Base-by-base conservation (phyloP, 1,284 basidiomycete genomes). In the Ceratobasidium sp. region DNA sequence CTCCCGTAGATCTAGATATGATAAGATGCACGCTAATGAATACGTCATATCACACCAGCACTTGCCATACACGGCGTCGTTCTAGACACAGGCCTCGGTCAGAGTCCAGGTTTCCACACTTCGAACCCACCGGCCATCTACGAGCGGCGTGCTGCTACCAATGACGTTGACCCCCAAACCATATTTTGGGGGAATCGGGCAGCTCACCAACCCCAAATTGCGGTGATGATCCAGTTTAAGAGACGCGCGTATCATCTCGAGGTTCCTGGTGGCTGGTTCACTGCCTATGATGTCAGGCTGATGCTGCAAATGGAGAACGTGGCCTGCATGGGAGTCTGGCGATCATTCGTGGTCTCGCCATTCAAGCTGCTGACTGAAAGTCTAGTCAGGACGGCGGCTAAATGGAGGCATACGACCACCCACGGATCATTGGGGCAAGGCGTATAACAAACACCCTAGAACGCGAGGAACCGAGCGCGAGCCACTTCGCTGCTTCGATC, bases 371-470 rank as follows among this genome's bases (percentile, higher is more conserved):
- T n/a, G n/a, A n/a, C n/a, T n/a, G n/a, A n/a, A n/a, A n/a, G n/a
- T n/a, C n/a, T n/a, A n/a, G n/a, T n/a, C n/a, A n/a, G n/a, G n/a
- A n/a, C n/a, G n/a, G n/a, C n/a, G n/a, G n/a, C n/a, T n/a, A n/a
- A 22, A 3, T 45, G 17, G 43, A 45, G 17, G 13, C 22, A 45
- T 15, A 45, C 22, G 22, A 38, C 56, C 56, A 29, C 56, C 25
- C 34, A 42, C 22, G 43, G 22, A n/a, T 15, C 13, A 22, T 15
- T 45, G 55, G 3, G 35, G n/a, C n/a, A n/a, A n/a, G 56, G 43
- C 56, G 40, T 40, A 65, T 65, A 53, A 53, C 62, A 32, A 65
- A 52, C 49, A 49, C 62, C 62, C 62, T 27, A 42, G 49, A 65
- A 65, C 62, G 62, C 42, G 62, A 53, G 49, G 25, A 60, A 34